These are phyloP conservation scores for Linaria vulgaris DNA, from an alignment of 257 asterid genomes.

Conservation along the genomic window DNA sequence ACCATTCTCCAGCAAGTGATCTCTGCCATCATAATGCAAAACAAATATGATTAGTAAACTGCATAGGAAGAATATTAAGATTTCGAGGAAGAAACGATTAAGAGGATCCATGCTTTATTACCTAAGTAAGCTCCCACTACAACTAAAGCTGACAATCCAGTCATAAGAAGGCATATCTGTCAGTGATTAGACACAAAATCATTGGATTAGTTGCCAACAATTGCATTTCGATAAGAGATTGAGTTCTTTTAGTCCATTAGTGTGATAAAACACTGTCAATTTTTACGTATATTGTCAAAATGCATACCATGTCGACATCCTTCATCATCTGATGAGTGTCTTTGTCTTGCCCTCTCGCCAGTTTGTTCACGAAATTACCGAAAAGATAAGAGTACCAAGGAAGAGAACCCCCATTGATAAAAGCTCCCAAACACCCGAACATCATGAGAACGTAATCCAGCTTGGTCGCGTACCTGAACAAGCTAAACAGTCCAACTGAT, in stretches of 20 bases:
- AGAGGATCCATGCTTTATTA: slow-evolving; percentile 23
- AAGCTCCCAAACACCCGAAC: slow-evolving; percentile 75
- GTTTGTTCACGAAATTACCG: slow-evolving; percentile 65
- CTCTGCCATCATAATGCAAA: slow-evolving; percentile 42
- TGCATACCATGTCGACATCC: slow-evolving; percentile 59
- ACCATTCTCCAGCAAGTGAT: slow-evolving; percentile 83
- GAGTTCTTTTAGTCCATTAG: neutral
- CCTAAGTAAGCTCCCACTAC: slow-evolving; percentile 82
- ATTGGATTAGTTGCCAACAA: neutral
- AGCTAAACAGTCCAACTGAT: slow-evolving; percentile 52
- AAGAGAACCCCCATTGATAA: slow-evolving; percentile 83
- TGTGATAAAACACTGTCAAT: neutral
- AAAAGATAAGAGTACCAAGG: slow-evolving; percentile 86
- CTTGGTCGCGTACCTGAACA: slow-evolving; percentile 70
- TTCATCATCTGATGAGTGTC: slow-evolving; percentile 58
- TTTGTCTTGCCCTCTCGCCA: slow-evolving; percentile 35
- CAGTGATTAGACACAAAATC: neutral
- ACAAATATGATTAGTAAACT: neutral
- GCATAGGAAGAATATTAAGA: neutral
- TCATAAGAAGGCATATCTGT: slow-evolving; percentile 70
- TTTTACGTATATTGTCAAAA: neutral
- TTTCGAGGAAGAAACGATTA: slow-evolving; percentile 6
- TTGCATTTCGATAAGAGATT: no score
- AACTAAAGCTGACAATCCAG: slow-evolving; percentile 66
- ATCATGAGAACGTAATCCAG: slow-evolving; percentile 58